Conservation (phyloP, 306 rosid species). For the Clitoria ternatea region DNA sequence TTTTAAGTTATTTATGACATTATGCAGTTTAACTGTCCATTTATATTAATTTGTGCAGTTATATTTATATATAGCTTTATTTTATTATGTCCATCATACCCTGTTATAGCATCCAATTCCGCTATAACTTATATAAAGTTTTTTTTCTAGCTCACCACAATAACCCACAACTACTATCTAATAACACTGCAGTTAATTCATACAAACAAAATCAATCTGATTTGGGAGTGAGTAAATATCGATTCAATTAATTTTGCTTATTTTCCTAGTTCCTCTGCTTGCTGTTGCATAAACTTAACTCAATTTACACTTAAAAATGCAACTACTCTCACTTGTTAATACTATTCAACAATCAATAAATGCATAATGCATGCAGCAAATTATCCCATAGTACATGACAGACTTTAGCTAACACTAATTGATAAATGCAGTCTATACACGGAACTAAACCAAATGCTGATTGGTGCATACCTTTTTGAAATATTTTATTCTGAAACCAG, state of each 20-base stretch:
- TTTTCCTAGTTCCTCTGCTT: not conserved
- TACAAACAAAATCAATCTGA: not conserved
- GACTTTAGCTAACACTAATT: not conserved
- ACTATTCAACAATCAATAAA: not conserved
- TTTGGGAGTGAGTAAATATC: not conserved
- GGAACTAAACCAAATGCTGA: not conserved
- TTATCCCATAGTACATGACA: slow-evolving; percentile 1
- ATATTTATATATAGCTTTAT: no score
- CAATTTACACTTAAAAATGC: slow-evolving; percentile 5
- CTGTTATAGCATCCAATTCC: no score
- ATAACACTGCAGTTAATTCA: no score
- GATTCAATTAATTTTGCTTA: not conserved
- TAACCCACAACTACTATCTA: no score
- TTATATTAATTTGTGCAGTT: no score
- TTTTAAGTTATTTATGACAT: no score
- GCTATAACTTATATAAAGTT: no score
- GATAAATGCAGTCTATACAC: not conserved
- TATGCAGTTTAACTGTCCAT: no score
- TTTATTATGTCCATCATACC: no score
- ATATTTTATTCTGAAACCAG: slow-evolving; percentile 78
- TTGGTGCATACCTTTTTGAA: slow-evolving; percentile 47
- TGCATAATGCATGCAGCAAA: slow-evolving; percentile 1
- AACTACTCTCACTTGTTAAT: not conserved
- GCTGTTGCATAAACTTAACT: not conserved
- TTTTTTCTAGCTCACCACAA: no score